Base-by-base conservation (phyloP, 306 rosid species). In the Pyrus betulifolia region DNA sequence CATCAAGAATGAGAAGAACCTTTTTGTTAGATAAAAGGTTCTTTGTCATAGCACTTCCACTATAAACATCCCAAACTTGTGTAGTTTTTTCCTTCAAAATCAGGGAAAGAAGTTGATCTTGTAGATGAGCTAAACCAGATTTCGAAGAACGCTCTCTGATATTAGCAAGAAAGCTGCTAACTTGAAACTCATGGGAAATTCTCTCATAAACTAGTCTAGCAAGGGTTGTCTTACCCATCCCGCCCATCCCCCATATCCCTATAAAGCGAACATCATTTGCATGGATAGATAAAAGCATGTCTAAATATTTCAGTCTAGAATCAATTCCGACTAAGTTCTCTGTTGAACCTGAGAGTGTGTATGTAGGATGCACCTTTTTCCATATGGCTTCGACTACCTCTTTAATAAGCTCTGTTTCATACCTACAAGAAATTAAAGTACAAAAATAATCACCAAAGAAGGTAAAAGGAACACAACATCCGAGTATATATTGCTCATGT, bases 41-140 rank as follows among this genome's bases (percentile, higher is more conserved):
- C 70, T 30, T 15, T 27, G 4, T 81, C 74, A 68, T 11, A 57
- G 25, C 4, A 28, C 46, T 55, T 63, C 80, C 38, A 70, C 54
- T 63, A 79, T 38, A 6, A n/a, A 5, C 72, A 68, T 22, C n/a
- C 14, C 28, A 13, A 12, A 68, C 72, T 22, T 17, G 11, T 42
- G 5, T 71, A 64, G 73, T 60, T 27, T 59, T 19, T 8, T 75
- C 59, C 27, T 21, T 57, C 79, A 83, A 49, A 42, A 38, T 8
- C 62, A 38, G 1, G 25, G 57, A 51, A 51, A 81, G 62, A 79
- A 85, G 81, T 22, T 74, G 71, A 18, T 35, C 63, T 71, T 79
- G 88, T 38, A 83, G 49, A 27, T 52, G 68, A 64, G 59, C 31
- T 38, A 76, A 17, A 57, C 80, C 83, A 44, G 46, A 52, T 11